These are phyloP conservation scores for Acephala macrosclerotiorum DNA, from an alignment of 2,329 filamentous ascomycete genomes.

Conservation along the genomic window DNA sequence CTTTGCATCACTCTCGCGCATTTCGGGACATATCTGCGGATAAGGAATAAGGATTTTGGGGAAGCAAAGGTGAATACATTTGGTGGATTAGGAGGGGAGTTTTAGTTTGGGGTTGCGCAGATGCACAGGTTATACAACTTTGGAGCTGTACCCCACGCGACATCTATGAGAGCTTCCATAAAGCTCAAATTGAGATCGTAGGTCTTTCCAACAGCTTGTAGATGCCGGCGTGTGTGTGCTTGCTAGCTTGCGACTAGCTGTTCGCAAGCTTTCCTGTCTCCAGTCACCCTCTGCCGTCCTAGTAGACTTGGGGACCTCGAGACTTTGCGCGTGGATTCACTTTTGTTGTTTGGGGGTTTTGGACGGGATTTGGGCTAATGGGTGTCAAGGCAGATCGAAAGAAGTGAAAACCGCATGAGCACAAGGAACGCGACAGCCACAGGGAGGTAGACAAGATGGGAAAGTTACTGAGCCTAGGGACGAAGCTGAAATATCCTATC, in stretches of 20 bases:
- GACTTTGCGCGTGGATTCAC: slow-evolving; percentile 18
- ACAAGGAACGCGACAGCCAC: slow-evolving; percentile 35
- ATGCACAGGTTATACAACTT: slow-evolving; percentile 39
- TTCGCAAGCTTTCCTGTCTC: slow-evolving; percentile 21
- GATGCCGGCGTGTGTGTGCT: slow-evolving; percentile 31
- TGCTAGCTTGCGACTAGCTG: slow-evolving; percentile 35
- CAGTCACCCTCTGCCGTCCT: slow-evolving; percentile 18
- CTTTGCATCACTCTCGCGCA: neutral
- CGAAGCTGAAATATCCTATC: slow-evolving; percentile 87
- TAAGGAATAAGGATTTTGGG: neutral
- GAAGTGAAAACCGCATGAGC: slow-evolving; percentile 40
- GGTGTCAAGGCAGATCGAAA: slow-evolving; percentile 25
- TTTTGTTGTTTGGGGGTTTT: neutral
- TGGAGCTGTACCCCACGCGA: slow-evolving; percentile 42
- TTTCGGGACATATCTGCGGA: too few relatives aligned
- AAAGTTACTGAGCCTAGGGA: slow-evolving; percentile 60
- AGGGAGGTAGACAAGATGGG: slow-evolving; percentile 49
- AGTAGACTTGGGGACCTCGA: slow-evolving; percentile 15
- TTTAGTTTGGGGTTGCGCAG: too few relatives aligned
- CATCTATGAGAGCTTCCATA: slow-evolving; percentile 42
- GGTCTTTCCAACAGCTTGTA: slow-evolving; percentile 43
- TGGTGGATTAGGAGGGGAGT: slow-evolving; percentile 17
- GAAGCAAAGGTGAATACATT: slow-evolving; percentile 38
- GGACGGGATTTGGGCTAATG: slow-evolving; percentile 26
- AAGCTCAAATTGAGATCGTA: slow-evolving; percentile 44